A percentile compares a stretch with the other conserved stretches of the same genome.
phyloP scores from a whole-genome alignment of 192 early-diverging fungal genomes.

The Neocallimastix lanati region DNA sequence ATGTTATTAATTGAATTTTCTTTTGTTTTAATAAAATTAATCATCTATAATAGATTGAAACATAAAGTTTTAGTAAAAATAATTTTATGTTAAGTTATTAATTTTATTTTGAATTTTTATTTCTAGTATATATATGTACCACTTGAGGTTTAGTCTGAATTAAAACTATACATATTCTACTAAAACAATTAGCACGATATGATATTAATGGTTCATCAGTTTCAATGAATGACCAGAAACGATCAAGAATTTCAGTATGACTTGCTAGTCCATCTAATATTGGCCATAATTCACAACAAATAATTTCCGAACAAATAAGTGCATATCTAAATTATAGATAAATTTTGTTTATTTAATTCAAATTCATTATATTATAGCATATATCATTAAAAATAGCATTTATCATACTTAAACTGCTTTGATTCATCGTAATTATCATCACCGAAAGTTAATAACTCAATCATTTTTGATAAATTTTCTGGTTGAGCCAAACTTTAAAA shows the following conservation, averaged over 20 bases:
- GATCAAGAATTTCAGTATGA: not conserved
- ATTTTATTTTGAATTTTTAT: no score
- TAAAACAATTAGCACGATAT: not conserved
- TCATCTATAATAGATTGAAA: no score
- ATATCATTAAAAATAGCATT: no score
- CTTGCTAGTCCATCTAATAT: not conserved
- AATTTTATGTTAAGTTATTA: no score
- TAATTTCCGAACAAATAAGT: not conserved
- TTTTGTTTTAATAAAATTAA: not conserved
- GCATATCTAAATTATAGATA: not conserved
- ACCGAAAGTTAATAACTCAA: not conserved
- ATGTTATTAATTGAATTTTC: not conserved
- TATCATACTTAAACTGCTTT: not conserved
- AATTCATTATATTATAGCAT: no score
- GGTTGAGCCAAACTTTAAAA: not conserved
- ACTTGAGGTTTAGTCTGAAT: not conserved
- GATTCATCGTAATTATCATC: not conserved
- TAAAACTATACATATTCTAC: not conserved
- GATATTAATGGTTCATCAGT: not conserved
- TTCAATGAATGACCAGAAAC: not conserved
- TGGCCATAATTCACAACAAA: not conserved
- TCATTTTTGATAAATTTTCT: not conserved
- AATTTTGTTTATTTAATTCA: no score
- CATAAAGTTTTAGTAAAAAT: no score
- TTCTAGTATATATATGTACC: no score